Conservation (phyloP, 2,329 filamentous ascomycete species). For the Pseudodiploospora longispora region DNA sequence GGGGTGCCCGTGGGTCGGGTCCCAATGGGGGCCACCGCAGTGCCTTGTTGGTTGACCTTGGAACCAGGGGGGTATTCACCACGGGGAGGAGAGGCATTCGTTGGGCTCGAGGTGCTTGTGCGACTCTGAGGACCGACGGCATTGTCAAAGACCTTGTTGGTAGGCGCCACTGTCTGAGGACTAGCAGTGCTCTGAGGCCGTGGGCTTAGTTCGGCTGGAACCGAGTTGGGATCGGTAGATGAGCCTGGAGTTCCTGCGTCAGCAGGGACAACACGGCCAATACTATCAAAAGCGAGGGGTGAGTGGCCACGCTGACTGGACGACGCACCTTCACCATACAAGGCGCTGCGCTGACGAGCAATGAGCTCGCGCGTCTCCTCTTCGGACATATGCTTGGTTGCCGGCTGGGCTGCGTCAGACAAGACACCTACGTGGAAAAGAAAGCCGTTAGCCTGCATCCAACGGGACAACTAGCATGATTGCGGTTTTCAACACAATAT, state of each 20-base stretch:
- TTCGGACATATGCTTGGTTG: constrained; percentile 81
- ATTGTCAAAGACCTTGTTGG: constrained; percentile 55
- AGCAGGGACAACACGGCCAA: constrained; percentile 32
- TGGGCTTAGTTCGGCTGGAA: constrained; percentile 44
- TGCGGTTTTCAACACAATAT: constrained; percentile 2
- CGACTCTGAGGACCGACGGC: constrained; percentile 53
- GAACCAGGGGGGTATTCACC: constrained; percentile 42
- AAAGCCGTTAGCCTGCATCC: constrained; percentile 25
- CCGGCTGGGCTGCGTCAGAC: constrained; percentile 32
- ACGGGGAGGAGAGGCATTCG: constrained; percentile 70
- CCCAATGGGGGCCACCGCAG: constrained; percentile 82
- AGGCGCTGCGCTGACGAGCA: constrained; percentile 85
- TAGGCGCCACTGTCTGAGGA: constrained; percentile 54
- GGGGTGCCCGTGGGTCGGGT: constrained; percentile 66
- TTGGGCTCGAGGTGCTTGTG: constrained; percentile 75
- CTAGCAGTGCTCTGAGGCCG: constrained; percentile 81
- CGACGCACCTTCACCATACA: constrained; percentile 70
- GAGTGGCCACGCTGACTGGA: constrained; percentile 67
- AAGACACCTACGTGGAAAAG: constrained; percentile 41
- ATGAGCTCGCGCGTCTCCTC: constrained; percentile 94
- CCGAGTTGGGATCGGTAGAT: constrained; percentile 36
- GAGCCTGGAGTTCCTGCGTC: constrained; percentile 33
- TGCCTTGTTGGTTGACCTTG: constrained; percentile 47
- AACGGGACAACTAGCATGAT: constrained; percentile 16
- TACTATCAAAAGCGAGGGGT: constrained; percentile 66